Percentiles rank a stretch among this genome's conserved stretches.
These are phyloP conservation scores for Harringtonia lauricola DNA, from an alignment of 2,329 filamentous ascomycete genomes.

Conservation along the genomic window DNA sequence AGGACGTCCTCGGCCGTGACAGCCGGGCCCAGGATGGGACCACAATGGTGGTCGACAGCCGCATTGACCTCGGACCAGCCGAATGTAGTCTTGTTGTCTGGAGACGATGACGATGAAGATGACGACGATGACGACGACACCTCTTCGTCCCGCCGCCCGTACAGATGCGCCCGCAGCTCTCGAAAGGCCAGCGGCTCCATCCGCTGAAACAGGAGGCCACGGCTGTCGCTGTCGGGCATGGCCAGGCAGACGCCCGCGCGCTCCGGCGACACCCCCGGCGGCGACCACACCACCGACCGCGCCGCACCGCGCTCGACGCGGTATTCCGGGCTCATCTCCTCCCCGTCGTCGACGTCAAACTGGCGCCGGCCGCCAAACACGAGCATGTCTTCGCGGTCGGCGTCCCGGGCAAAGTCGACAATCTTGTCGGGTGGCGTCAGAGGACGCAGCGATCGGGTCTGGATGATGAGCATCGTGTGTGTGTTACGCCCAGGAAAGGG, in stretches of 20 bases:
- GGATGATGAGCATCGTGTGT: neutral
- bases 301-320: constrained; percentile 3
- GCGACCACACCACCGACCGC: constrained; percentile 6
- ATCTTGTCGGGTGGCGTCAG: constrained; percentile 10
- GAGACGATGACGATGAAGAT: neutral
- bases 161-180: constrained; percentile 12
- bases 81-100: neutral
- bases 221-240: constrained; percentile 10
- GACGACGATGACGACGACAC: too few relatives aligned
- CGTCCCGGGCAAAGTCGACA: constrained; percentile 1
- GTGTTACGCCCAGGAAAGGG: too few relatives aligned
- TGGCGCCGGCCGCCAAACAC: constrained; percentile 12
- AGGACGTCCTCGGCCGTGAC: neutral
- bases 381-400: neutral
- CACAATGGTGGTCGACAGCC: constrained; percentile 8
- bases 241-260: constrained; percentile 11
- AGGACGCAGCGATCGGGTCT: constrained; percentile 3
- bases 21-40: constrained; percentile 1
- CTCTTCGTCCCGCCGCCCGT: too few relatives aligned
- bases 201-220: constrained; percentile 16
- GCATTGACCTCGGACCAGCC: constrained; percentile 9
- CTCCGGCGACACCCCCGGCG: constrained; percentile 9
- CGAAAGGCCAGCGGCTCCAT: constrained; percentile 20
- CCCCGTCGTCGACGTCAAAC: constrained; percentile 15
- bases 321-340: constrained; percentile 12